Evolutionary conservation across 768 basidiomycete genomes (phyloP).

Genomic region (Ramaria rubella): DNA sequence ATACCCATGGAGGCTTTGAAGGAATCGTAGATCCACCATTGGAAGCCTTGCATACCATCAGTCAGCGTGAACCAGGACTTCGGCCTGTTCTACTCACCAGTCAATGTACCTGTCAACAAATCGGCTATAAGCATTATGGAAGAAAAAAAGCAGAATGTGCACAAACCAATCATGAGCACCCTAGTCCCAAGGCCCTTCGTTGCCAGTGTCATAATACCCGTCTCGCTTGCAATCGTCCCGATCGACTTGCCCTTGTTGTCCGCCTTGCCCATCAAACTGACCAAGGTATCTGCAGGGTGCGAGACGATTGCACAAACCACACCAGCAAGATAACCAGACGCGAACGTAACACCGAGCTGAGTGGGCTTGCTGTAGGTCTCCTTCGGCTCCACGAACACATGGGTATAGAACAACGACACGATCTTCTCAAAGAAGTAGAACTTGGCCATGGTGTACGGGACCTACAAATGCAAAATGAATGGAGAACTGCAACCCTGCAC

Average conservation of each 20-base stretch:
- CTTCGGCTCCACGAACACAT: conserved; percentile 77
- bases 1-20: conserved; percentile 82
- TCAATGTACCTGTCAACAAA: conserved; percentile 27
- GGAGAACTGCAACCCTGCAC: neutral
- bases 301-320: conserved; percentile 94
- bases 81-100: conserved; percentile 36
- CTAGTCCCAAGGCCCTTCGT: conserved; percentile 86
- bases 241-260: conserved; percentile 75
- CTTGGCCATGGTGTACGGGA: conserved; percentile 99
- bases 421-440: conserved; percentile 95
- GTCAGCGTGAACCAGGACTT: too few relatives aligned
- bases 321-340: conserved; percentile 91
- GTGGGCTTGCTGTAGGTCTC: conserved; percentile 72
- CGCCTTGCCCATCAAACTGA: conserved; percentile 90
- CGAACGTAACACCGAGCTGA: conserved; percentile 85
- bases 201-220: conserved; percentile 54
- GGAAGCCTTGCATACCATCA: conserved; percentile 55
- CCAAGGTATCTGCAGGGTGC: conserved; percentile 90
- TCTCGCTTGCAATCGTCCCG: conserved; percentile 65
- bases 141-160: conserved; percentile 19
- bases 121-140: neutral
- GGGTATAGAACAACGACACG: conserved; percentile 80
- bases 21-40: conserved; percentile 91
- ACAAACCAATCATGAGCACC: conserved; percentile 78
- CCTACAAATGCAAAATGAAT: conserved; percentile 42